Evolutionary conservation across 192 early-diverging fungal genomes (phyloP).

Genomic region (Coemansia sp.): DNA sequence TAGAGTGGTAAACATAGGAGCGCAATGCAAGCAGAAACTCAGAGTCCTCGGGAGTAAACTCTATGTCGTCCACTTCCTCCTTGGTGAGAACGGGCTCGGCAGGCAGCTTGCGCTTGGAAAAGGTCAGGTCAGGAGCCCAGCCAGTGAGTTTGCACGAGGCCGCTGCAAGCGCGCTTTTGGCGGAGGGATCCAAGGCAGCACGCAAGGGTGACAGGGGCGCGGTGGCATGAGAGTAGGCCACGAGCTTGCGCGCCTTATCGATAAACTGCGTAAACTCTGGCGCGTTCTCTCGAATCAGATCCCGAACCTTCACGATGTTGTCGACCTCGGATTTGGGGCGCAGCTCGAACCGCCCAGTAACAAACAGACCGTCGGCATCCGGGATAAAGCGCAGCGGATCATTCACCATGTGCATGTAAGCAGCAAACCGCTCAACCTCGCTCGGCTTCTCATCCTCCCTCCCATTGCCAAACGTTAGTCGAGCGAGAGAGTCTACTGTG

Average conservation of each 20-base stretch:
- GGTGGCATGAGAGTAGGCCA: conserved; percentile 22
- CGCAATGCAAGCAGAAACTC: conserved; percentile 58
- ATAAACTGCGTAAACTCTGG: conserved; percentile 54
- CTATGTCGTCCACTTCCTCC: conserved; percentile 5
- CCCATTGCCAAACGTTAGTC: conserved; percentile 30
- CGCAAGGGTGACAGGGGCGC: conserved; percentile 17
- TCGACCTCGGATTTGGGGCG: conserved; percentile 49
- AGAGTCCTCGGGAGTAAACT: conserved; percentile 53
- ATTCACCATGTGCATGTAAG: conserved; percentile 58
- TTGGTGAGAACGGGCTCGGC: conserved; percentile 6
- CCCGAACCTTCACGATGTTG: conserved; percentile 38
- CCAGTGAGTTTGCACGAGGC: conserved; percentile 23
- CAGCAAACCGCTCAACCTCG: conserved; percentile 52
- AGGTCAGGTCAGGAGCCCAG: conserved; percentile 6
- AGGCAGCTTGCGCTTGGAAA: conserved; percentile 3
- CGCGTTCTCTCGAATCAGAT: conserved; percentile 55
- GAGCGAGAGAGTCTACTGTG: conserved; percentile 36
- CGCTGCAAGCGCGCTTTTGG: conserved; percentile 10
- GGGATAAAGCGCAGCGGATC: conserved; percentile 57
- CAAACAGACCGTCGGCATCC: conserved; percentile 47
- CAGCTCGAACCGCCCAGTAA: conserved; percentile 54
- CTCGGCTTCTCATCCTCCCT: background rate
- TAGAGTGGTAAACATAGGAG: conserved; percentile 43
- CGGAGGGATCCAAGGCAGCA: conserved; percentile 20
- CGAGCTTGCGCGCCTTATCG: conserved; percentile 45